phyloP scores from a whole-genome alignment of 1,284 basidiomycete genomes.

The Xerocomus nothofagi region DNA sequence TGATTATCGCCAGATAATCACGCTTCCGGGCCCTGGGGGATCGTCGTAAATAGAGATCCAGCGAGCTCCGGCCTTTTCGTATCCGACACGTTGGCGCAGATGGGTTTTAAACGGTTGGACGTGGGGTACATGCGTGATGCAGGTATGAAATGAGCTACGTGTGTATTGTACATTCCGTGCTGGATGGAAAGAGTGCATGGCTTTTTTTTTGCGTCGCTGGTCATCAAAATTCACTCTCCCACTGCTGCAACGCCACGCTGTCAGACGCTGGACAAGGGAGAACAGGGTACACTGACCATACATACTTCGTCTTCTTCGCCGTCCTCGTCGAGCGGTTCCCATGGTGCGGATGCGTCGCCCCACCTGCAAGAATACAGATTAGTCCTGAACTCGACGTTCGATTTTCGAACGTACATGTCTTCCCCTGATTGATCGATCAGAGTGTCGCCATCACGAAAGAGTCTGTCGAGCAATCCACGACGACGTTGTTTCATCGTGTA shows the following conservation, averaged over 20 bases:
- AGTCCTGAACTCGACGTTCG: too few species aligned
- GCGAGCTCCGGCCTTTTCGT: too few species aligned
- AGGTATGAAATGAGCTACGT: background rate
- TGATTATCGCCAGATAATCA: too few species aligned
- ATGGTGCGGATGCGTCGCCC: slow-evolving; percentile 17
- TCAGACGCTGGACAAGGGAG: background rate
- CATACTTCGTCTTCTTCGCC: slow-evolving; percentile 22
- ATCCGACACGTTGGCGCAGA: too few species aligned
- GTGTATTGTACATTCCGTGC: background rate
- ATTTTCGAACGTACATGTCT: slow-evolving; percentile 2
- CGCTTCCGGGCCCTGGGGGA: too few species aligned
- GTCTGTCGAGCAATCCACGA: background rate
- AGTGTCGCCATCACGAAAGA: slow-evolving; percentile 11
- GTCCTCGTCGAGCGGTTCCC: slow-evolving; percentile 29
- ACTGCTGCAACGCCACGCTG: background rate
- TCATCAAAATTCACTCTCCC: background rate
- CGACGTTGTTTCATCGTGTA: slow-evolving; percentile 20
- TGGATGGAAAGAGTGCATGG: background rate
- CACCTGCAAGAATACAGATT: slow-evolving; percentile 14
- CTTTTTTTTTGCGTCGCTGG: too few species aligned
- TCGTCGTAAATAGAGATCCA: too few species aligned
- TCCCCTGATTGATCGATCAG: background rate
- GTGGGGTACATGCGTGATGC: background rate
- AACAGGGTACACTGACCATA: slow-evolving; percentile 4
- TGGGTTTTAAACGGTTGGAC: too few species aligned